phyloP scores from a whole-genome alignment of 495 filamentous ascomycete species.

The Hyaloscypha variabilis region DNA sequence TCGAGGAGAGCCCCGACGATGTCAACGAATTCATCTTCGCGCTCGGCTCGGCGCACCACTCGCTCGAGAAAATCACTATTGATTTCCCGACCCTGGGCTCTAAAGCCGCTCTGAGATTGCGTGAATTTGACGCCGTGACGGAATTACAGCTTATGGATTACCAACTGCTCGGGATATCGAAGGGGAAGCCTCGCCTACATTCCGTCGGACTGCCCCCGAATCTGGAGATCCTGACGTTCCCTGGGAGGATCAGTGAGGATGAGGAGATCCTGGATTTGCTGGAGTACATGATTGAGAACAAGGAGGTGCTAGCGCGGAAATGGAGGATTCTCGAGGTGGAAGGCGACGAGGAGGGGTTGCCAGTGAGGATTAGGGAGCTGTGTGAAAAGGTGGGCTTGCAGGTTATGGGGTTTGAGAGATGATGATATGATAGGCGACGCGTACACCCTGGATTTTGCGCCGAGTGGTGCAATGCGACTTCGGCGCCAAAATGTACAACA shows the following conservation, averaged over 20 bases:
- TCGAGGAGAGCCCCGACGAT: conserved; percentile 37
- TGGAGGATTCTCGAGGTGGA: conserved; percentile 24
- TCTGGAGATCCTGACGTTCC: conserved; percentile 34
- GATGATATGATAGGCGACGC: background rate
- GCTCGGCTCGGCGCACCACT: conserved; percentile 31
- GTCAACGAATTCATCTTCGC: conserved; percentile 39
- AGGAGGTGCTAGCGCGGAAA: conserved; percentile 26
- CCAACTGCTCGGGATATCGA: conserved; percentile 37
- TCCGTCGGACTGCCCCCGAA: conserved; percentile 36
- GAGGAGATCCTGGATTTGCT: conserved; percentile 38
- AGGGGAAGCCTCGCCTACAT: conserved; percentile 30
- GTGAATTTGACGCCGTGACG: conserved; percentile 33
- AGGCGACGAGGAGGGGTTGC: conserved; percentile 21
- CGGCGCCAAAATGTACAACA: background rate
- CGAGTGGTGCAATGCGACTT: background rate
- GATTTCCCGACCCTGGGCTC: conserved; percentile 34
- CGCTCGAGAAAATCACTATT: conserved; percentile 35
- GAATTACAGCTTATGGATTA: conserved; percentile 33
- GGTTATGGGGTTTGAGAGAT: conserved; percentile 5
- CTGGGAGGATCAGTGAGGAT: conserved; percentile 34
- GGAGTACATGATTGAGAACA: conserved; percentile 33
- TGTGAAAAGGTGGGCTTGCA: conserved; percentile 9
- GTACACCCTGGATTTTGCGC: background rate
- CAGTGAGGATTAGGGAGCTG: conserved; percentile 18
- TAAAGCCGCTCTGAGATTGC: conserved; percentile 30